phyloP scores from a whole-genome alignment of 768 basidiomycete species.

The Butyriboletus loyo region DNA sequence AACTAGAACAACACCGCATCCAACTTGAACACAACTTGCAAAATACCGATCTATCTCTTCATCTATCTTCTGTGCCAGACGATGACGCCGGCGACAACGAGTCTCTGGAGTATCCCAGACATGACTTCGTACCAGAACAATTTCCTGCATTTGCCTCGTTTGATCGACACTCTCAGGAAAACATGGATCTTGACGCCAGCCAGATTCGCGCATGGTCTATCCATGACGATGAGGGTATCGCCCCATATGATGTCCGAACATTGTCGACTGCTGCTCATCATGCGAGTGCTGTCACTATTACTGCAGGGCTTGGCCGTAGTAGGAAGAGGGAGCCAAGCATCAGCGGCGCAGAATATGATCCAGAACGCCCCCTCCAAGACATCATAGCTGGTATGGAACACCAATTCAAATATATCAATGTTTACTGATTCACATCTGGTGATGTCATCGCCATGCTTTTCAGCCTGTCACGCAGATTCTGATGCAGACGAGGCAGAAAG shows the following conservation, averaged over 20 bases:
- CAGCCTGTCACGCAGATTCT: conserved; percentile 46
- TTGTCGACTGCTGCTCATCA: conserved; percentile 87
- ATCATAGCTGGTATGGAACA: conserved; percentile 59
- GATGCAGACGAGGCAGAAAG: conserved; percentile 49
- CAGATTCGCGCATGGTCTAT: conserved; percentile 57
- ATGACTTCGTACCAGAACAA: conserved; percentile 56
- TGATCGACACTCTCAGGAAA: conserved; percentile 52
- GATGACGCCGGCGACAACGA: conserved; percentile 43
- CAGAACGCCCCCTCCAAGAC: conserved; percentile 71
- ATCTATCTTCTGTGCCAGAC: conserved; percentile 54
- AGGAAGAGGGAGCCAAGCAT: conserved; percentile 54
- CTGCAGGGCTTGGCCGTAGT: conserved; percentile 64
- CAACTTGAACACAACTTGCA: conserved; percentile 78
- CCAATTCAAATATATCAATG: background rate
- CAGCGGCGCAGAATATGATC: conserved; percentile 83
- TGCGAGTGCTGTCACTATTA: conserved; percentile 83
- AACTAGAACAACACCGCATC: conserved; percentile 72
- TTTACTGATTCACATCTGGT: background rate
- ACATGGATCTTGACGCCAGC: conserved; percentile 52
- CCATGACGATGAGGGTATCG: conserved; percentile 63
- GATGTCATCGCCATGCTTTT: conserved; percentile 31
- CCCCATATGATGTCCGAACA: conserved; percentile 66
- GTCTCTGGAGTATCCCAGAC: conserved; percentile 68
- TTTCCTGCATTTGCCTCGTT: conserved; percentile 61
- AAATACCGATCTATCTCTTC: conserved; percentile 68